A percentile compares a stretch with the other conserved stretches of the same genome.
phyloP scores from a whole-genome alignment of 495 filamentous ascomycete species.

The Letharia lupina region DNA sequence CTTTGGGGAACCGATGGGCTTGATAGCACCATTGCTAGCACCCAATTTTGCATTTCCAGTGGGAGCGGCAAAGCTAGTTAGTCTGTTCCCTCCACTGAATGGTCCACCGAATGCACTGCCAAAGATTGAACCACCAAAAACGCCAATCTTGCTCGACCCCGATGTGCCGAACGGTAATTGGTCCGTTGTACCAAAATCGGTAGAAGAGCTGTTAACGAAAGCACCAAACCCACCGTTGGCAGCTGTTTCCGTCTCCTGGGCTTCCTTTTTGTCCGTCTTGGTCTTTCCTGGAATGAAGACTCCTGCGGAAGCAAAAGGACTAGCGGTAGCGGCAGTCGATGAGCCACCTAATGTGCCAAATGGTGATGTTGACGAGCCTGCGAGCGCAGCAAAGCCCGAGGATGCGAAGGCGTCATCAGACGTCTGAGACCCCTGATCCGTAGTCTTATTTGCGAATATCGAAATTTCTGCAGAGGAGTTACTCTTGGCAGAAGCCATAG shows the following conservation, averaged over 20 bases:
- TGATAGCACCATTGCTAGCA: constrained; percentile 48
- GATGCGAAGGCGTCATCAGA: constrained; percentile 47
- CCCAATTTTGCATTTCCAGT: constrained; percentile 45
- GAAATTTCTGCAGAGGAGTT: constrained; percentile 23
- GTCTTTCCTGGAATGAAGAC: not conserved
- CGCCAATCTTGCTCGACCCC: constrained; percentile 30
- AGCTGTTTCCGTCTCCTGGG: not conserved
- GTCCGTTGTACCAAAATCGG: constrained; percentile 32
- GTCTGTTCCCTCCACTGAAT: constrained; percentile 41
- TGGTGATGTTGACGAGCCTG: constrained; percentile 46
- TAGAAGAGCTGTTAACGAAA: constrained; percentile 3
- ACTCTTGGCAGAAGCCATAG: constrained; percentile 21
- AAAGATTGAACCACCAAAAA: constrained; percentile 35
- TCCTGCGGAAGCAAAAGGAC: constrained; percentile 6
- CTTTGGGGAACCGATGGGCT: constrained; percentile 60
- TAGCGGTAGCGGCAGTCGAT: constrained; percentile 21
- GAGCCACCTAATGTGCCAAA: constrained; percentile 45
- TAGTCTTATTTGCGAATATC: constrained; percentile 20
- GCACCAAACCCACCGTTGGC: constrained; percentile 21
- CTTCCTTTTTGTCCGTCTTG: constrained; percentile 2
- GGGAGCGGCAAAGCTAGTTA: constrained; percentile 63
- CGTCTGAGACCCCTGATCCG: constrained; percentile 27
- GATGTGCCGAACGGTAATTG: constrained; percentile 28
- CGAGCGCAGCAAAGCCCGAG: constrained; percentile 44
- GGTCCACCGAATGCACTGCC: constrained; percentile 48